phyloP scores from a whole-genome alignment of 2,329 filamentous ascomycete genomes.

The Colletotrichum chlorophyti region DNA sequence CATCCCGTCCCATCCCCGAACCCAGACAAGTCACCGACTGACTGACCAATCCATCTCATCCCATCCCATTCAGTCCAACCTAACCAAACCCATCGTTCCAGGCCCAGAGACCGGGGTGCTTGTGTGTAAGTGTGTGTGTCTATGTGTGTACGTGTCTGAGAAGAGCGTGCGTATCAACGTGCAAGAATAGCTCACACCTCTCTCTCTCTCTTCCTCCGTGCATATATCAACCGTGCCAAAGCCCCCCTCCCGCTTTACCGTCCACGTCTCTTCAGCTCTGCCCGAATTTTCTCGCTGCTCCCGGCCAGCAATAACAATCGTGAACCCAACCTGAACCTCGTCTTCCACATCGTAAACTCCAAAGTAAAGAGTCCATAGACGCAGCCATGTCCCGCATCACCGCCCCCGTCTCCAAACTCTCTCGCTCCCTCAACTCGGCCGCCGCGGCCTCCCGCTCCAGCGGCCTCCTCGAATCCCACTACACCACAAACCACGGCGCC shows the following conservation, averaged over 20 bases:
- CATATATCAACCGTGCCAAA: background rate
- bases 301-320: too few species aligned
- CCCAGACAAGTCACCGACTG: slow-evolving; percentile 5
- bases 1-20: slow-evolving; percentile 9
- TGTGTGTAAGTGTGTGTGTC: slow-evolving; percentile 3
- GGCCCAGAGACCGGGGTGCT: slow-evolving; percentile 4
- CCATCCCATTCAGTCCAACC: background rate
- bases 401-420: slow-evolving; percentile 55
- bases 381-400: slow-evolving; percentile 56
- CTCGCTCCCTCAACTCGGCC: slow-evolving; percentile 53
- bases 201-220: background rate
- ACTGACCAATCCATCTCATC: slow-evolving; percentile 11
- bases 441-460: slow-evolving; percentile 40
- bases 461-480: slow-evolving; percentile 39
- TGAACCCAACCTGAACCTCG: too few species aligned
- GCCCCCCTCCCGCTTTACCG: background rate
- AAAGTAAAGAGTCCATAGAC: background rate
- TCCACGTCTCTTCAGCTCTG: background rate
- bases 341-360: slow-evolving; percentile 16
- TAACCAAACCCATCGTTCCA: slow-evolving; percentile 1
- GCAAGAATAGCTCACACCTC: too few species aligned
- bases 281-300: too few species aligned
- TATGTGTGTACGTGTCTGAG: slow-evolving; percentile 5
- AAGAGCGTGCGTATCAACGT: background rate
- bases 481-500: slow-evolving; percentile 42